These are phyloP conservation scores for Dichotomocladium elegans DNA, from an alignment of 371 early-diverging fungal species.

Conservation along the genomic window DNA sequence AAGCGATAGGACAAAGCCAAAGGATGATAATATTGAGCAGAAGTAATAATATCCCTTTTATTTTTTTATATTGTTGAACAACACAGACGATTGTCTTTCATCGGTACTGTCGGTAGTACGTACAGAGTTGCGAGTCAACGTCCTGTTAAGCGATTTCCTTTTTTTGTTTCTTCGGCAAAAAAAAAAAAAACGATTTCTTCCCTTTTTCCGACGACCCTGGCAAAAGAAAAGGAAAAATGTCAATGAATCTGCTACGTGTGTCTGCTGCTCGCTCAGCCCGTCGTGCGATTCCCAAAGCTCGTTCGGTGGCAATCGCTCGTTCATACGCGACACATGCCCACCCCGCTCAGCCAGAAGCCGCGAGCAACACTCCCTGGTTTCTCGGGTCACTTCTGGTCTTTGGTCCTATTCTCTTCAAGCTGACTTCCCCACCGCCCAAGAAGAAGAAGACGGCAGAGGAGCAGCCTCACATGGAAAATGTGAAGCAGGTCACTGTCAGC, in stretches of 20 bases:
- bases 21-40: too few species aligned
- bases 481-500: conserved; percentile 2
- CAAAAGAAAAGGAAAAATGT: conserved; percentile 10
- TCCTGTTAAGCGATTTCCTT: too few species aligned
- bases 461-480: conserved; percentile 13
- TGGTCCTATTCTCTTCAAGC: conserved; percentile 55
- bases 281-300: neutral
- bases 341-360: neutral
- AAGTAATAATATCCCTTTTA: too few species aligned
- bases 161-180: too few species aligned
- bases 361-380: conserved; percentile 50
- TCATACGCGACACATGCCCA: neutral
- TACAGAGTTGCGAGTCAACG: too few species aligned
- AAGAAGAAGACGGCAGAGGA: conserved; percentile 33
- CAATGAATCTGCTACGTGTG: conserved; percentile 14
- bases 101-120: too few species aligned
- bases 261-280: conserved; percentile 15
- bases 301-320: conserved; percentile 4
- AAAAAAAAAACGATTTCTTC: too few species aligned
- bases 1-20: too few species aligned
- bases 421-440: conserved; percentile 56
- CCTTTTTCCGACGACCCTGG: neutral
- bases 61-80: too few species aligned
- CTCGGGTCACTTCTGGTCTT: conserved; percentile 57
- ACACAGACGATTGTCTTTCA: too few species aligned